Conservation (phyloP, 2,329 filamentous ascomycete species). For the Claviceps monticola region DNA sequence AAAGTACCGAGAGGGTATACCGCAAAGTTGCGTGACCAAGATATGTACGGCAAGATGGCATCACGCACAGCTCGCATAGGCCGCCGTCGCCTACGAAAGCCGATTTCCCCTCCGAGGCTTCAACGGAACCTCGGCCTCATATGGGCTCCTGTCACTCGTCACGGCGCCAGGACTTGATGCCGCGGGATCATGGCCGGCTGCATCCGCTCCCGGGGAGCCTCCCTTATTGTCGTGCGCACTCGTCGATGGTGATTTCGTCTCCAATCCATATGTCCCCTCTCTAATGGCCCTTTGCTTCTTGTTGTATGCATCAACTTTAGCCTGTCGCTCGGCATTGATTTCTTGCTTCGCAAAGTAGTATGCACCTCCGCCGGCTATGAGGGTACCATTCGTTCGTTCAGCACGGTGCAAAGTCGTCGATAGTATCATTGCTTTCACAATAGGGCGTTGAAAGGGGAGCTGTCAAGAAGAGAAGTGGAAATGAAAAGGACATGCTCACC, state of each 20-base stretch:
- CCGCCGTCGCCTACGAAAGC: slow-evolving; percentile 41
- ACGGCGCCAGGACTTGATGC: slow-evolving; percentile 69
- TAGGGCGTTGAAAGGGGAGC: neutral
- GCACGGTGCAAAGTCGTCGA: neutral
- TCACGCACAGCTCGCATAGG: neutral
- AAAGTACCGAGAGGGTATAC: neutral
- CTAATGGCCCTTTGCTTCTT: slow-evolving; percentile 48
- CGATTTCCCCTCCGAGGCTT: slow-evolving; percentile 72
- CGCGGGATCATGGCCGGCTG: slow-evolving; percentile 58
- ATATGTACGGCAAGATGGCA: too few species aligned
- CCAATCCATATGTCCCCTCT: slow-evolving; percentile 36
- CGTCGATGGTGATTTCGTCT: slow-evolving; percentile 20
- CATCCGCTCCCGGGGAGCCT: slow-evolving; percentile 43
- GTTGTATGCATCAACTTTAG: slow-evolving; percentile 53
- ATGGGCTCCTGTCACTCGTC: slow-evolving; percentile 72
- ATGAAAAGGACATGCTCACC: slow-evolving; percentile 36
- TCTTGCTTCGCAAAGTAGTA: slow-evolving; percentile 93
- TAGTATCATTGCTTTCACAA: too few species aligned
- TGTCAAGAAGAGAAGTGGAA: neutral
- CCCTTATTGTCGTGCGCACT: slow-evolving; percentile 21
- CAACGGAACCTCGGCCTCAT: slow-evolving; percentile 67
- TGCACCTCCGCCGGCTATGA: slow-evolving; percentile 67
- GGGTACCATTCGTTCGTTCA: neutral
- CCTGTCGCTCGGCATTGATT: slow-evolving; percentile 79
- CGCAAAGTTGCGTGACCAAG: neutral